phyloP scores from a whole-genome alignment of 805 yeast species.

The Kazachstania bromeliacearum region DNA sequence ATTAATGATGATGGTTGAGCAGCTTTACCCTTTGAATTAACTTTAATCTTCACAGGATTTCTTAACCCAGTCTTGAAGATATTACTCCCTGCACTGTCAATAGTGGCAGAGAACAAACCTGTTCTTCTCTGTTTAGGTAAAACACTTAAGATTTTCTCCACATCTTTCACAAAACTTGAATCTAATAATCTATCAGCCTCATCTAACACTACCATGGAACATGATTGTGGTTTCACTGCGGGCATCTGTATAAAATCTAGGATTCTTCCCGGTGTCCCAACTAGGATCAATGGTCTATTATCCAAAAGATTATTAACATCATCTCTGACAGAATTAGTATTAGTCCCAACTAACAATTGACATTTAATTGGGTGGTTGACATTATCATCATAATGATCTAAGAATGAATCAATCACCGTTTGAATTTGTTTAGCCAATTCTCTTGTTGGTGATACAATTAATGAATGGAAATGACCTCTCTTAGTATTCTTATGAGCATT shows the following conservation, averaged over 20 bases:
- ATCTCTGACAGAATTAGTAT: conserved; percentile 52
- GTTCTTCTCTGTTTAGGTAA: conserved; percentile 90
- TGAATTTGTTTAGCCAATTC: conserved; percentile 65
- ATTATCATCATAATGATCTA: conserved; percentile 49
- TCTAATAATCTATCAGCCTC: conserved; percentile 91
- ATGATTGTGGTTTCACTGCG: conserved; percentile 48
- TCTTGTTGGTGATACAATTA: conserved; percentile 61
- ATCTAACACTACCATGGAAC: conserved; percentile 73
- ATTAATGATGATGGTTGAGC: conserved; percentile 55
- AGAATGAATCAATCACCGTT: conserved; percentile 49
- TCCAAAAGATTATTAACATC: conserved; percentile 54
- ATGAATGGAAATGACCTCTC: conserved; percentile 60
- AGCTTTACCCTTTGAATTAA: conserved; percentile 40
- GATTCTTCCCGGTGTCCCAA: conserved; percentile 90
- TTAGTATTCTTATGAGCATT: conserved; percentile 30
- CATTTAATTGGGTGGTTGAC: conserved; percentile 34
- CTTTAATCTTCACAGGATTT: conserved; percentile 83
- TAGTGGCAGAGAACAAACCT: conserved; percentile 90
- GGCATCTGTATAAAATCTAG: conserved; percentile 58
- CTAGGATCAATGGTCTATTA: conserved; percentile 58
- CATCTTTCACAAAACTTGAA: conserved; percentile 59
- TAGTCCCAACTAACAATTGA: conserved; percentile 47
- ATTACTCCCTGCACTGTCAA: conserved; percentile 68
- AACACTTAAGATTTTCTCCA: conserved; percentile 52
- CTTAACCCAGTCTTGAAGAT: conserved; percentile 84